Evolutionary conservation across 2,329 filamentous ascomycete genomes (phyloP), one percentile per base, ranked within the genome.

Genomic region (Metarhizium sp.): DNA sequence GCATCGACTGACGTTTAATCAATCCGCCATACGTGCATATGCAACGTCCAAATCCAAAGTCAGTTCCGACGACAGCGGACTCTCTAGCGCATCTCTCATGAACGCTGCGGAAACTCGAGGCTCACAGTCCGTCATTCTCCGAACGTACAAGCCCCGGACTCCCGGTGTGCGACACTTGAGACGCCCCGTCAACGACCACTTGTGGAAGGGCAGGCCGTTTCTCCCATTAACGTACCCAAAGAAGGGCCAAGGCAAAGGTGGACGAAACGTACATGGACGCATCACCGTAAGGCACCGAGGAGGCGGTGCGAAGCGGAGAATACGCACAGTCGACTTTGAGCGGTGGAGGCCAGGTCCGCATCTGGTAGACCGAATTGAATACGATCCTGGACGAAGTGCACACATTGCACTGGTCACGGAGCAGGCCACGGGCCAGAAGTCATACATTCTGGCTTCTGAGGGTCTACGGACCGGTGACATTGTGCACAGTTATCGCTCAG

Each of bases 391-490:
- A 61, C 87, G 94, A 52, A 95, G 85, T 64, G 90, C 92, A 14
- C 94, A 99, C 69, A 92, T 99, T 71, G 94, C 94, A 6, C 79
- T 99, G 55, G 67, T 96, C 50, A 91, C 84, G 51, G 85, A 88
- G 64, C 76, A 90, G 60, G 80, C 83, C 50, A 92, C 87, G 0
- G 81, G 84, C 13, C 81, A 80, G 61, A 86, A 94, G 73, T 90
- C 86, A 61, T 99, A 99, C 71, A 95, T 99, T 60, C 78, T 99
- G 57, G 94, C 94, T n/a, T 84, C 94, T 0, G 94, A 99, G 63
- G 94, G 94, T 11, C 87, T 96, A 83, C 80, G 92, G 59, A 89
- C 88, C 4, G 95, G 95, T 43, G 94, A 99, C 69, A 79, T 88
- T 29, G 86, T 99, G 16, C 87, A 97, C 75, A 96, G 91, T 72